A percentile compares a stretch with the other conserved stretches of the same genome.
These are phyloP conservation scores for Citrus reticulata DNA, from an alignment of 345 rosid genomes.

Conservation along the genomic window DNA sequence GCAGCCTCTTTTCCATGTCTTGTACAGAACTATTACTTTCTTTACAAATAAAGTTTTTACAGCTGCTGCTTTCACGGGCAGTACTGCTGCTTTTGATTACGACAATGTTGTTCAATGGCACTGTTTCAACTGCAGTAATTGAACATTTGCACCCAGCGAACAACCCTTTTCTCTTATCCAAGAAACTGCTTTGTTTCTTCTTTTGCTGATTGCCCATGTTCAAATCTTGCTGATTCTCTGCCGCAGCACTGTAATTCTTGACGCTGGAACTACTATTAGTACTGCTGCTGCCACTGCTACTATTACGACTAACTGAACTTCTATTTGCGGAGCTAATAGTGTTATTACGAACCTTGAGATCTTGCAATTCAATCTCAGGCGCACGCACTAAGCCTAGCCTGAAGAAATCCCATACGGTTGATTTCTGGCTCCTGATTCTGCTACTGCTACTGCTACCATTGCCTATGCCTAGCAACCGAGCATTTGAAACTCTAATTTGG, in stretches of 20 bases:
- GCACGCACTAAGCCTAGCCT: slow-evolving; percentile 64
- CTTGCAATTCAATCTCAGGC: slow-evolving; percentile 70
- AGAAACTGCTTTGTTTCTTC: slow-evolving; percentile 15
- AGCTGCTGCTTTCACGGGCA: background rate
- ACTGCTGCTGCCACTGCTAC: slow-evolving; percentile 50
- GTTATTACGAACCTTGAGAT: slow-evolving; percentile 35
- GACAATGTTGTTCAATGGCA: slow-evolving; percentile 28
- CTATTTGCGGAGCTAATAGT: slow-evolving; percentile 23
- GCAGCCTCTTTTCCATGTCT: slow-evolving; percentile 25
- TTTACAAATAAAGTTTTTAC: background rate
- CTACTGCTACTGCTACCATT: slow-evolving; percentile 14
- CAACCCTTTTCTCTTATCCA: slow-evolving; percentile 34
- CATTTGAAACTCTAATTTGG: slow-evolving; percentile 46
- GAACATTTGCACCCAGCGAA: slow-evolving; percentile 68
- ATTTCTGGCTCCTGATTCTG: slow-evolving; percentile 32
- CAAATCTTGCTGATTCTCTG: slow-evolving; percentile 1
- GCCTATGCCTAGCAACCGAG: slow-evolving; percentile 22
- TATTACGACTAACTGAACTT: slow-evolving; percentile 50
- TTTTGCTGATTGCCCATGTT: slow-evolving; percentile 16
- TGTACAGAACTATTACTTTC: background rate
- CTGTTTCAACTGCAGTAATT: slow-evolving; percentile 45
- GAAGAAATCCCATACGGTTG: slow-evolving; percentile 69
- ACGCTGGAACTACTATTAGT: slow-evolving; percentile 35
- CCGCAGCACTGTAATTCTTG: slow-evolving; percentile 14
- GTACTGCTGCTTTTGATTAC: slow-evolving; percentile 16